Percentiles rank a stretch among this genome's conserved stretches.
Evolutionary conservation across 2,329 filamentous ascomycete genomes (phyloP).

Genomic region (Phaeophleospora eucalypticola): DNA sequence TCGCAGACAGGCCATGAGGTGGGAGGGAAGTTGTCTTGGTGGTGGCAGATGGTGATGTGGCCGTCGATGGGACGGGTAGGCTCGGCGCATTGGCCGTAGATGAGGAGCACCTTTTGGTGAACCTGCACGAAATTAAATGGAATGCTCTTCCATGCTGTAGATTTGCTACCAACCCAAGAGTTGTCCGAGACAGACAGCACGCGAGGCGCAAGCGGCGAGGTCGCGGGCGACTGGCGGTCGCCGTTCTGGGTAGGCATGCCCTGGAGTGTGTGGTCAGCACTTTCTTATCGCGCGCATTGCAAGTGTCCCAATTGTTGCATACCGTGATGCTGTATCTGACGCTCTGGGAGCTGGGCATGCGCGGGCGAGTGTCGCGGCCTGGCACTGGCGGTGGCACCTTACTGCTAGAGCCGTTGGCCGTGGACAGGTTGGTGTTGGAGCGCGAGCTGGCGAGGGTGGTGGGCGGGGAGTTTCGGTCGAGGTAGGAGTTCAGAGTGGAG

Average conservation of each 20-base stretch:
- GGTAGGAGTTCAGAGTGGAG: slow-evolving; percentile 57
- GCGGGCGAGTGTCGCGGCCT: slow-evolving; percentile 21
- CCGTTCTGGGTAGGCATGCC: slow-evolving; percentile 23
- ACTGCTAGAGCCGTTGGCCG: slow-evolving; percentile 45
- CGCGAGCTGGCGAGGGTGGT: slow-evolving; percentile 65
- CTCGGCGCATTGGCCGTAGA: slow-evolving; percentile 79
- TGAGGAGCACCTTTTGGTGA: slow-evolving; percentile 81
- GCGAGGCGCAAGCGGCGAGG: slow-evolving; percentile 76
- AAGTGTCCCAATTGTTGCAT: slow-evolving; percentile 5
- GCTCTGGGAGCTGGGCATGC: slow-evolving; percentile 29
- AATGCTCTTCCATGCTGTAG: background rate
- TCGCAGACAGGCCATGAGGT: slow-evolving; percentile 82
- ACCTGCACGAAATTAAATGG: slow-evolving; percentile 53
- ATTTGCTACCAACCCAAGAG: slow-evolving; percentile 64
- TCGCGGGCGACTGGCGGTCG: slow-evolving; percentile 31
- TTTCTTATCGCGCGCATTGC: background rate
- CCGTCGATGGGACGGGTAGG: slow-evolving; percentile 70
- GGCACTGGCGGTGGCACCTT: slow-evolving; percentile 39
- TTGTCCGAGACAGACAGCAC: slow-evolving; percentile 76
- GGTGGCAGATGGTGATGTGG: slow-evolving; percentile 70
- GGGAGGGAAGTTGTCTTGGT: slow-evolving; percentile 80
- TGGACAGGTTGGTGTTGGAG: slow-evolving; percentile 55
- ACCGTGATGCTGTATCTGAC: slow-evolving; percentile 58
- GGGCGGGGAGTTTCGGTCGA: slow-evolving; percentile 62
- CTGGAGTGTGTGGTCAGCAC: slow-evolving; percentile 5